Evolutionary conservation across 768 basidiomycete genomes (phyloP).

Genomic region (Boletus rubroflammeus): DNA sequence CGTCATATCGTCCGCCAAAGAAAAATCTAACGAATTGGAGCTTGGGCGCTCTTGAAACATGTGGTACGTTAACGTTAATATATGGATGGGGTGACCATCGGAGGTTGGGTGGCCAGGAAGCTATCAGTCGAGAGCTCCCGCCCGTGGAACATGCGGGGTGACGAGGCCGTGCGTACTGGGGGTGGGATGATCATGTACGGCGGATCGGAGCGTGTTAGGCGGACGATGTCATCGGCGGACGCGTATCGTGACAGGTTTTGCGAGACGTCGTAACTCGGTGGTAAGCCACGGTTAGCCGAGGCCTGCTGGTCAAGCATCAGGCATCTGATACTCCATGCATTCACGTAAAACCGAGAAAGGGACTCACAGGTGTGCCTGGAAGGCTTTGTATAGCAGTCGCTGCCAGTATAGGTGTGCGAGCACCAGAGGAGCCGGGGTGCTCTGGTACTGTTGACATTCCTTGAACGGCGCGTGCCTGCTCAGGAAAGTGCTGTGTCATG

Average conservation of each 20-base stretch:
- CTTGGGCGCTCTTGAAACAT: slow-evolving; percentile 5
- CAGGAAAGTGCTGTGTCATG: slow-evolving; percentile 8
- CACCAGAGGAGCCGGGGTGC: background rate
- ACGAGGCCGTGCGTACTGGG: slow-evolving; percentile 33
- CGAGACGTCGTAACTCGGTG: slow-evolving; percentile 17
- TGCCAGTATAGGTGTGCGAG: background rate
- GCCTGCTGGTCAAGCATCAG: slow-evolving; percentile 4
- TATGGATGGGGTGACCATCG: slow-evolving; percentile 19
- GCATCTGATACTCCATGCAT: background rate
- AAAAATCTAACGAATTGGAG: background rate
- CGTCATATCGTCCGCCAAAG: slow-evolving; percentile 4
- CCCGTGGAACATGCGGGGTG: slow-evolving; percentile 16
- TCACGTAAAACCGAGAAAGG: background rate
- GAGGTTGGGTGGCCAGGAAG: slow-evolving; percentile 22
- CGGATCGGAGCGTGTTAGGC: slow-evolving; percentile 22
- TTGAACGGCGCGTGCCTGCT: slow-evolving; percentile 2
- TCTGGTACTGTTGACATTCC: slow-evolving; percentile 6
- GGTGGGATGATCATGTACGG: slow-evolving; percentile 36
- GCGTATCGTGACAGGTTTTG: slow-evolving; percentile 8
- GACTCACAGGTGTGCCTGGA: slow-evolving; percentile 16
- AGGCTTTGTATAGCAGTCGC: background rate
- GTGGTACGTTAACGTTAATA: slow-evolving; percentile 18
- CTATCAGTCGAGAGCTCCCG: slow-evolving; percentile 28
- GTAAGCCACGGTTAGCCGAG: slow-evolving; percentile 4
- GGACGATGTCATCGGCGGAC: slow-evolving; percentile 25